A percentile compares a stretch with the other conserved stretches of the same genome.
Conservation (phyloP, 2,329 filamentous ascomycete genomes). For the Xylariaceae sp. region DNA sequence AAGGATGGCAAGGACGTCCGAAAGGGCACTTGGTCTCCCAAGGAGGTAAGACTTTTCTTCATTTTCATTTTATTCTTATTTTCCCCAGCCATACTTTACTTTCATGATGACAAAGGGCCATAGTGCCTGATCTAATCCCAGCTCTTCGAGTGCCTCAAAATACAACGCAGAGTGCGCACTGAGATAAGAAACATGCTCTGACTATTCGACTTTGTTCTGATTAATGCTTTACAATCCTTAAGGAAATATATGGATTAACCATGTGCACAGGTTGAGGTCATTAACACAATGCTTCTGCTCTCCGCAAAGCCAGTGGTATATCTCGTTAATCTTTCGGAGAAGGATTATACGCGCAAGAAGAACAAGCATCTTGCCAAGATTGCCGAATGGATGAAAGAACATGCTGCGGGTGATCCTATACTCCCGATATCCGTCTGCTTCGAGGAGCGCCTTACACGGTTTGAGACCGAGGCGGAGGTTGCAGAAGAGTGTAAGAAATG, state of each 20-base stretch:
- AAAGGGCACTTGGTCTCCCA: conserved; percentile 86
- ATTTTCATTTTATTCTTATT: conserved; percentile 26
- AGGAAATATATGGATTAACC: conserved; percentile 33
- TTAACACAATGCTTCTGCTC: conserved; percentile 94
- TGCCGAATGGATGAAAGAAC: conserved; percentile 92
- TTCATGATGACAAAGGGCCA: conserved; percentile 98
- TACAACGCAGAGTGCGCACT: conserved; percentile 78
- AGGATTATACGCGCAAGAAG: conserved; percentile 97
- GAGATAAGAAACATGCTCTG: conserved; percentile 84
- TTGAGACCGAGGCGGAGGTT: conserved; percentile 77
- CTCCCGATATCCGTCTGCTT: conserved; percentile 92
- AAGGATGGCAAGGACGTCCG: conserved; percentile 92
- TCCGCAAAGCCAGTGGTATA: conserved; percentile 97
- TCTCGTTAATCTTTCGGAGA: conserved; percentile 95
- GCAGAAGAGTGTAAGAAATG: conserved; percentile 88
- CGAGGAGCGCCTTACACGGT: conserved; percentile 86
- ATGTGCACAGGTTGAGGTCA: conserved; percentile 80
- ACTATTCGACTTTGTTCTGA: conserved; percentile 42
- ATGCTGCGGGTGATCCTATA: conserved; percentile 86
- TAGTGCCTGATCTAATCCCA: conserved; percentile 96
- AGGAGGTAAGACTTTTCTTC: conserved; percentile 76
- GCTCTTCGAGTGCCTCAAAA: conserved; percentile 94
- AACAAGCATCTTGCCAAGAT: conserved; percentile 98
- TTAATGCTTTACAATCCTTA: not conserved
- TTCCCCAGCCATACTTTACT: conserved; percentile 28